Evolutionary conservation across 83 land plant species (phyloP).

Genomic region (Diphasiastrum complanatum): DNA sequence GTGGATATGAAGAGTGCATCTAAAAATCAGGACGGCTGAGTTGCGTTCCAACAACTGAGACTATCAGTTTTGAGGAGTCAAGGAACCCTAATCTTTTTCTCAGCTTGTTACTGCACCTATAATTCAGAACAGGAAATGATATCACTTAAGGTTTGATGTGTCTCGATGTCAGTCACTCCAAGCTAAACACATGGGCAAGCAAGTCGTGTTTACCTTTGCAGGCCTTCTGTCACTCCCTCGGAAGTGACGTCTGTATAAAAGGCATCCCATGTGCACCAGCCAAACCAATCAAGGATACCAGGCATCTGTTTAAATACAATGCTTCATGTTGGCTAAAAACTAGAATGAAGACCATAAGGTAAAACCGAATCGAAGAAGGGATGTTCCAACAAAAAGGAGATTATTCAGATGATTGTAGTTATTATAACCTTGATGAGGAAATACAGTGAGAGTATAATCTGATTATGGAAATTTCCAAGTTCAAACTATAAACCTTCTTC

Average conservation of each 20-base stretch:
- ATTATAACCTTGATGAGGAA: not conserved
- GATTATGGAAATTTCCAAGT: slow-evolving; percentile 3
- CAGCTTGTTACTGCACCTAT: not conserved
- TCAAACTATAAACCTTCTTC: slow-evolving; percentile 51
- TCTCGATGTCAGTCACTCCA: not conserved
- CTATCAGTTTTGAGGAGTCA: too few relatives aligned
- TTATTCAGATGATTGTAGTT: slow-evolving; percentile 3
- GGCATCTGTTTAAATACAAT: slow-evolving; percentile 50
- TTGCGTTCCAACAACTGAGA: too few relatives aligned
- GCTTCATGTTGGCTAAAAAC: too few relatives aligned
- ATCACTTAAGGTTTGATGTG: too few relatives aligned
- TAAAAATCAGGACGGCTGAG: too few relatives aligned
- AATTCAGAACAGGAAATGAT: not conserved
- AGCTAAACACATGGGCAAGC: not conserved
- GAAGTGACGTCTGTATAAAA: slow-evolving; percentile 82
- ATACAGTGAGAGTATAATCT: slow-evolving; percentile 1
- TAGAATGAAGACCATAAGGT: slow-evolving; percentile 1
- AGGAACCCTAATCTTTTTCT: too few relatives aligned
- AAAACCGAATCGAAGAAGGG: not conserved
- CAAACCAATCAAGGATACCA: slow-evolving; percentile 90
- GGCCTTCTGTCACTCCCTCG: slow-evolving; percentile 67
- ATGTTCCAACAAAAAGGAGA: slow-evolving; percentile 12
- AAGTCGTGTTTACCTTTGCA: slow-evolving; percentile 48
- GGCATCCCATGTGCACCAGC: slow-evolving; percentile 99
- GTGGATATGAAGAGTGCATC: too few relatives aligned